A percentile compares a stretch with the other conserved stretches of the same genome.
phyloP scores from a whole-genome alignment of 2,329 filamentous ascomycete species.

The Colletotrichum camelliae region DNA sequence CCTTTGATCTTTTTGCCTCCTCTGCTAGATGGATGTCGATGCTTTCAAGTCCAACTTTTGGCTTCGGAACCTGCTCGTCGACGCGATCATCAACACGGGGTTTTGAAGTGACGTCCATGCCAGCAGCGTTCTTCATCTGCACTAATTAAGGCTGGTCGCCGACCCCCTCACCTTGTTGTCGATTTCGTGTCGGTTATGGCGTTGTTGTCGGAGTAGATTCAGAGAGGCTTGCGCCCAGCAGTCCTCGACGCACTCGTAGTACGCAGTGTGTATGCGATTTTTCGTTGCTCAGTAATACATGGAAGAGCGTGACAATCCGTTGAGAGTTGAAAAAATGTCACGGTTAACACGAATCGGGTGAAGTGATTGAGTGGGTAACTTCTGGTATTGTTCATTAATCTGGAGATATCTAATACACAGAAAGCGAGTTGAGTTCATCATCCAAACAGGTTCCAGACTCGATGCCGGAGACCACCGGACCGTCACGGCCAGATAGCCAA shows the following conservation, averaged over 20 bases:
- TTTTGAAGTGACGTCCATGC: neutral
- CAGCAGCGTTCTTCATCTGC: neutral
- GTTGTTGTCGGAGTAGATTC: neutral
- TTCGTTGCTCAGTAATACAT: neutral
- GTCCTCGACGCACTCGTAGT: neutral
- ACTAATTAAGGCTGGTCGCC: neutral
- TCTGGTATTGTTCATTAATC: slow-evolving; percentile 63
- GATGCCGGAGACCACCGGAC: neutral
- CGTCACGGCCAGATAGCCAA: neutral
- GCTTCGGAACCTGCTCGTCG: neutral
- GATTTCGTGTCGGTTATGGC: neutral
- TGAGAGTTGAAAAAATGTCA: neutral
- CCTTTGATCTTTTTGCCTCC: neutral
- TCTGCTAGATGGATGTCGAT: neutral
- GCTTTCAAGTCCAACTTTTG: neutral
- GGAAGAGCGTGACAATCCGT: neutral
- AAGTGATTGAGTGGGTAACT: slow-evolving; percentile 64
- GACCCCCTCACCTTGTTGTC: neutral
- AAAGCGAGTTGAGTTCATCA: slow-evolving; percentile 63
- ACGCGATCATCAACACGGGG: neutral
- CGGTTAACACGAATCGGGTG: neutral
- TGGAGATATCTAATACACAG: slow-evolving; percentile 65
- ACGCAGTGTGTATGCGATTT: neutral
- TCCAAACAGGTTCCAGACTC: slow-evolving; percentile 23
- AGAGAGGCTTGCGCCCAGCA: neutral